These are phyloP conservation scores for Pisolithus thermaeus DNA, from an alignment of 1,284 basidiomycete genomes.

Conservation along the genomic window DNA sequence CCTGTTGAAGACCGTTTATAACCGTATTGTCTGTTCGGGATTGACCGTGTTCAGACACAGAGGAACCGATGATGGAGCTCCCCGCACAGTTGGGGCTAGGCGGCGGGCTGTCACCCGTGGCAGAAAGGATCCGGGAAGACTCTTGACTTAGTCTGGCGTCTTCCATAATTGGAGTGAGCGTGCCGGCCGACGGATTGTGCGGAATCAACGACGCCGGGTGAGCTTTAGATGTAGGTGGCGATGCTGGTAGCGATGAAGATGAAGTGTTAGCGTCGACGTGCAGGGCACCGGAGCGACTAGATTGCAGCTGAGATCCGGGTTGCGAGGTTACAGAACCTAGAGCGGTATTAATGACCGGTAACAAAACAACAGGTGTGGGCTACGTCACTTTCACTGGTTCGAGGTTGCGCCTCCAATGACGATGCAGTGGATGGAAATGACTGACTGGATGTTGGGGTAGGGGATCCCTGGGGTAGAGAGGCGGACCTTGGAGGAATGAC, in stretches of 20 bases:
- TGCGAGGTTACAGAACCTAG: conserved; percentile 4
- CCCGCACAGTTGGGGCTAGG: conserved; percentile 42
- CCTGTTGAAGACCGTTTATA: background rate
- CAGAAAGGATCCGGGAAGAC: conserved; percentile 55
- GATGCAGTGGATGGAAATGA: conserved; percentile 25
- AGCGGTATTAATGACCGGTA: background rate
- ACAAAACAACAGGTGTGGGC: background rate
- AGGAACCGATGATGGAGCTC: background rate
- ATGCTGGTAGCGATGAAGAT: background rate
- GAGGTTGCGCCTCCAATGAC: conserved; percentile 8
- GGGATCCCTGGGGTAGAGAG: conserved; percentile 21
- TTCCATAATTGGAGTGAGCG: conserved; percentile 25
- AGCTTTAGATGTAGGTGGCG: background rate
- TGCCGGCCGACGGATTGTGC: conserved; percentile 24
- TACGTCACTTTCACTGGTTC: conserved; percentile 8
- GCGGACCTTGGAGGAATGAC: conserved; percentile 39
- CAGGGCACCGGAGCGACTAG: background rate
- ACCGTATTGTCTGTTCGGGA: conserved; percentile 1
- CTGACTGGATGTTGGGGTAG: conserved; percentile 17
- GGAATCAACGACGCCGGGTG: conserved; percentile 14
- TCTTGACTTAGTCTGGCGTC: conserved; percentile 38
- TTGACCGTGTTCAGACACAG: background rate
- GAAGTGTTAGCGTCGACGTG: conserved; percentile 3
- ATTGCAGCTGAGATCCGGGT: conserved; percentile 9
- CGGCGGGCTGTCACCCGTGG: conserved; percentile 58